Conservation (phyloP, 805 yeast species). For the Yarrowia hollandica region DNA sequence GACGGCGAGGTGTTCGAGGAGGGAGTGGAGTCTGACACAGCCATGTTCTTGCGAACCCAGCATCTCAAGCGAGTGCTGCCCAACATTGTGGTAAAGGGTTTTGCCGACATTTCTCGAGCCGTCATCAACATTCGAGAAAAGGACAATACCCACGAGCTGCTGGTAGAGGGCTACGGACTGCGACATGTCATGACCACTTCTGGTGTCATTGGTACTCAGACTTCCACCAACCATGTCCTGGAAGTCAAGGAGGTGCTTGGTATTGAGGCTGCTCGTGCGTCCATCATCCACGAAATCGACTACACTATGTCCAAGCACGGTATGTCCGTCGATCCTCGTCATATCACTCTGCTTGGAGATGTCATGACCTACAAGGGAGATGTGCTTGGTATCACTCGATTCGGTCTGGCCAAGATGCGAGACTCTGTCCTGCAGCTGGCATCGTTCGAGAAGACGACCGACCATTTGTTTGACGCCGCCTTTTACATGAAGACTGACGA, state of each 20-base stretch:
- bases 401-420: slow-evolving; percentile 97
- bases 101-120: slow-evolving; percentile 89
- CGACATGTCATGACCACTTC: slow-evolving; percentile 97
- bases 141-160: slow-evolving; percentile 75
- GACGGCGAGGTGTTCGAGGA: slow-evolving; percentile 30
- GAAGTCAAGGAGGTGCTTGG: slow-evolving; percentile 90
- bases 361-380: slow-evolving; percentile 99
- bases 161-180: slow-evolving; percentile 97
- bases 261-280: slow-evolving; percentile 94
- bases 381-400: slow-evolving; percentile 95
- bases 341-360: slow-evolving; percentile 93
- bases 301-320: slow-evolving; percentile 99
- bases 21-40: slow-evolving; percentile 44
- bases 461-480: slow-evolving; percentile 96
- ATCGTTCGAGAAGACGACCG: slow-evolving; percentile 96
- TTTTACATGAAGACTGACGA: slow-evolving; percentile 95
- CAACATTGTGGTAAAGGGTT: slow-evolving; percentile 86
- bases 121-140: slow-evolving; percentile 90
- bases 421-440: slow-evolving; percentile 97
- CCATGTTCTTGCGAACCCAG: slow-evolving; percentile 85
- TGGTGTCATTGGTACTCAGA: slow-evolving; percentile 86
- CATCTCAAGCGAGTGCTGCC: slow-evolving; percentile 83
- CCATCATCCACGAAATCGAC: slow-evolving; percentile 91
- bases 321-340: slow-evolving; percentile 99
- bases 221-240: slow-evolving; percentile 86